Evolutionary conservation across 768 basidiomycete species (phyloP).

Genomic region (Macrocybe gigantea): DNA sequence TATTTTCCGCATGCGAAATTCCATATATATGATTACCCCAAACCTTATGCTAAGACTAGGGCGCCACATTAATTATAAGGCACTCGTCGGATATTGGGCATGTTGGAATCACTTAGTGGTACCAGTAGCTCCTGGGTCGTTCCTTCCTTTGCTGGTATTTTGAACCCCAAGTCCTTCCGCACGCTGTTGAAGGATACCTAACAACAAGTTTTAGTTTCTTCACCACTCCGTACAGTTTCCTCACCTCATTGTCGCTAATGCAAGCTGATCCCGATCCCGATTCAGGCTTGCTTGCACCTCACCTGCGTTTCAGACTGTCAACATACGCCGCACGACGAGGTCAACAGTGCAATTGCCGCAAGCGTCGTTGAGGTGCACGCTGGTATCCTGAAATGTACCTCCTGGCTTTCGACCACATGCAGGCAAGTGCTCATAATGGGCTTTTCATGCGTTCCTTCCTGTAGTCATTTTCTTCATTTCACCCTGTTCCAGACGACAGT

Average conservation of each 20-base stretch:
- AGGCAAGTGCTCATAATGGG: constrained; percentile 28
- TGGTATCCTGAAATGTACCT: constrained; percentile 23
- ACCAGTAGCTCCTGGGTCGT: constrained; percentile 21
- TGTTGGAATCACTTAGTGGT: constrained; percentile 14
- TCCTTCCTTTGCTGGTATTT: constrained; percentile 27
- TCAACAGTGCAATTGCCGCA: constrained; percentile 20
- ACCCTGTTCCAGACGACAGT: constrained; percentile 21
- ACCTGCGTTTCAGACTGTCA: constrained; percentile 14
- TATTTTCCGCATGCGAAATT: constrained; percentile 19
- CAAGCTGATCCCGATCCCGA: background rate
- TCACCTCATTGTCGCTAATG: constrained; percentile 1
- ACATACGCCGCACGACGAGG: constrained; percentile 14
- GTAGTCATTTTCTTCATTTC: constrained; percentile 23
- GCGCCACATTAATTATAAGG: too few species aligned
- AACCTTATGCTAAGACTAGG: background rate
- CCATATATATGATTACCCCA: constrained; percentile 13
- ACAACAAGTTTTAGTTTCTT: constrained; percentile 23
- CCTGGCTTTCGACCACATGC: constrained; percentile 26
- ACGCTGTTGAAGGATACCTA: constrained; percentile 23
- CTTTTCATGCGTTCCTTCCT: constrained; percentile 20
- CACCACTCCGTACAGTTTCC: constrained; percentile 3
- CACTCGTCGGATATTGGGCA: constrained; percentile 24
- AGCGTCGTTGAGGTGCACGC: constrained; percentile 13
- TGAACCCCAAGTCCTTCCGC: constrained; percentile 17
- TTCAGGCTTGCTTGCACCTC: constrained; percentile 1